Conservation (phyloP, 2,329 filamentous ascomycete species). For the Diaporthe citriasiana region DNA sequence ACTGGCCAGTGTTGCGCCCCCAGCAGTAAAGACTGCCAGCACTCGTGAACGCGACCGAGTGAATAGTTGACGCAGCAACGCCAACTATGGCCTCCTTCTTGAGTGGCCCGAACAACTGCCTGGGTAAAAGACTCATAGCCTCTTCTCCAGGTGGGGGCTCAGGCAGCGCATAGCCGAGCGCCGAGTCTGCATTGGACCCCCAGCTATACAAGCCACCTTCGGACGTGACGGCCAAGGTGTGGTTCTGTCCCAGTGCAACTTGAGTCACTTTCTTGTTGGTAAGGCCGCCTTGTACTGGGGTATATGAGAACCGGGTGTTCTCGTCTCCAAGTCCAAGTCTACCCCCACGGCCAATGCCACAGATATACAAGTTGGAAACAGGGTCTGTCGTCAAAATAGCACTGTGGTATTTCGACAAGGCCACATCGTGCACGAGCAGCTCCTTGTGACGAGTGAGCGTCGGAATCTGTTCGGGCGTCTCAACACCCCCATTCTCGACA, state of each 20-base stretch:
- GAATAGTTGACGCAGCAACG: constrained; percentile 88
- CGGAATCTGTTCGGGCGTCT: constrained; percentile 71
- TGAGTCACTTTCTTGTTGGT: constrained; percentile 79
- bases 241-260: constrained; percentile 92
- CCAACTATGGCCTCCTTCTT: constrained; percentile 89
- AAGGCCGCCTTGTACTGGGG: constrained; percentile 83
- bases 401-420: constrained; percentile 92
- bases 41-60: constrained; percentile 89
- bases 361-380: constrained; percentile 91
- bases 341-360: constrained; percentile 91
- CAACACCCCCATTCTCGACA: constrained; percentile 61
- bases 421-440: constrained; percentile 83
- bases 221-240: constrained; percentile 87
- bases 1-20: constrained; percentile 93
- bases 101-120: constrained; percentile 91
- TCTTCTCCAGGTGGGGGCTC: constrained; percentile 80
- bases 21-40: constrained; percentile 87
- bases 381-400: constrained; percentile 90
- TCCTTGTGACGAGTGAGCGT: constrained; percentile 79
- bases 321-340: constrained; percentile 92
- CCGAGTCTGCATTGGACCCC: constrained; percentile 89
- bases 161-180: constrained; percentile 87
- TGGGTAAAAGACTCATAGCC: constrained; percentile 83
- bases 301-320: constrained; percentile 88
- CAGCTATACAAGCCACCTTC: constrained; percentile 94